Conservation (phyloP, 2,329 filamentous ascomycete species). For the Beauveria medogensis region DNA sequence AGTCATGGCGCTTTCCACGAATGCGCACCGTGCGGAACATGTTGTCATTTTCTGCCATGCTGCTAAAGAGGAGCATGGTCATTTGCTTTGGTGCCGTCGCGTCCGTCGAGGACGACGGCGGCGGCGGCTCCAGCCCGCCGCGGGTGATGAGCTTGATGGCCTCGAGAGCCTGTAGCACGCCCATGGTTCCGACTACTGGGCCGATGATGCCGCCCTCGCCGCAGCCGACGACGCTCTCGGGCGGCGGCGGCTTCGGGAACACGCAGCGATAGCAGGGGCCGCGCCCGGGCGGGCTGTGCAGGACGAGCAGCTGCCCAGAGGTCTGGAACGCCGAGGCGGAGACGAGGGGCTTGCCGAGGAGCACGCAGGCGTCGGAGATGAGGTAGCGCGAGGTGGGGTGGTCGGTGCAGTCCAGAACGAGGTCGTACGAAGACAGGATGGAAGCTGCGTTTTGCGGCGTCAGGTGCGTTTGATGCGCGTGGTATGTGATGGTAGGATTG, state of each 20-base stretch:
- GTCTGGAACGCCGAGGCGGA: constrained; percentile 84
- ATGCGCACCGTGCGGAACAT: constrained; percentile 70
- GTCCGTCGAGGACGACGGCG: not conserved
- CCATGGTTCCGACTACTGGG: constrained; percentile 89
- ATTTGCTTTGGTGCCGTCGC: constrained; percentile 19
- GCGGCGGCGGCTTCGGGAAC: constrained; percentile 79
- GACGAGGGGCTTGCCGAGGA: constrained; percentile 70
- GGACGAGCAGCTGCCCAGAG: constrained; percentile 81
- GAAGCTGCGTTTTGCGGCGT: constrained; percentile 58
- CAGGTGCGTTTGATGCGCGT: constrained; percentile 56
- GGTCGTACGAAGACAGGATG: constrained; percentile 64
- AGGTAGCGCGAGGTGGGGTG: constrained; percentile 87
- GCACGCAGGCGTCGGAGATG: constrained; percentile 81
- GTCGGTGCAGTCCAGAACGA: constrained; percentile 93
- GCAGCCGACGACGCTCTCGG: constrained; percentile 74
- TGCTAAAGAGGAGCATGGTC: constrained; percentile 41
- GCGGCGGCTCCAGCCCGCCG: constrained; percentile 18
- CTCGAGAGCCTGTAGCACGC: constrained; percentile 83
- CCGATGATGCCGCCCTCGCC: constrained; percentile 90
- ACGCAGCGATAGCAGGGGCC: constrained; percentile 92
- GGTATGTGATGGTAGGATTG: constrained; percentile 63
- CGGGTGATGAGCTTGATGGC: constrained; percentile 71
- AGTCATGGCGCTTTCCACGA: constrained; percentile 59
- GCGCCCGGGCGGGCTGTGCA: constrained; percentile 70
- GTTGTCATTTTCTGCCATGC: constrained; percentile 27